phyloP scores from a whole-genome alignment of 495 filamentous ascomycete species.

The Talaromyces thailandensis region DNA sequence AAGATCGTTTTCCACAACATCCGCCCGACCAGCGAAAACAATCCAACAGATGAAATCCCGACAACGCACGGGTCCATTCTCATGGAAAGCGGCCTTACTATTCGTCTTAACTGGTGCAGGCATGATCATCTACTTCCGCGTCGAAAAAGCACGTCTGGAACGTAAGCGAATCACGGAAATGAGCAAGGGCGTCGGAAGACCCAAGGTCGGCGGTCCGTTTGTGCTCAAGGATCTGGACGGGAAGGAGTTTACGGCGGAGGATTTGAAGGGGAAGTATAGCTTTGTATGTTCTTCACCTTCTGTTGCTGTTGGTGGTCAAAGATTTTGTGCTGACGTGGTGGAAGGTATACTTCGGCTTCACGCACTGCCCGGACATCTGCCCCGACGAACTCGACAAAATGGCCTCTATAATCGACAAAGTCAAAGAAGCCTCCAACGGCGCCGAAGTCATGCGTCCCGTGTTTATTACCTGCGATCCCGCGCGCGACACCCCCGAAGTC shows the following conservation, averaged over 20 bases:
- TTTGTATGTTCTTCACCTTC: constrained; percentile 38
- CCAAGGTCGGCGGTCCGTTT: constrained; percentile 87
- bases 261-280: constrained; percentile 79
- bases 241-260: constrained; percentile 59
- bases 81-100: constrained; percentile 76
- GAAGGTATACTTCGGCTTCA: constrained; percentile 95
- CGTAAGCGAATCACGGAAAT: constrained; percentile 79
- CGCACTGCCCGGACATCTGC: constrained; percentile 97
- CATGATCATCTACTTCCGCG: constrained; percentile 80
- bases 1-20: constrained; percentile 25
- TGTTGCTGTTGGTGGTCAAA: background rate
- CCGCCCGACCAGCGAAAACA: constrained; percentile 19
- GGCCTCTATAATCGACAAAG: constrained; percentile 83
- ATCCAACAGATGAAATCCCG: constrained; percentile 36
- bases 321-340: background rate
- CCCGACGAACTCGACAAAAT: constrained; percentile 99
- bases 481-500: constrained; percentile 76
- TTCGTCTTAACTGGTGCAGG: constrained; percentile 72
- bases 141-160: constrained; percentile 82
- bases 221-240: constrained; percentile 75
- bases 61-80: constrained; percentile 59
- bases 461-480: constrained; percentile 94
- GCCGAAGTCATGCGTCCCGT: constrained; percentile 57
- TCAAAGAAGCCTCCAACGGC: constrained; percentile 41
- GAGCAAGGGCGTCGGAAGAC: constrained; percentile 83